phyloP scores from a whole-genome alignment of 257 asterid genomes.

The Petunia secreta region DNA sequence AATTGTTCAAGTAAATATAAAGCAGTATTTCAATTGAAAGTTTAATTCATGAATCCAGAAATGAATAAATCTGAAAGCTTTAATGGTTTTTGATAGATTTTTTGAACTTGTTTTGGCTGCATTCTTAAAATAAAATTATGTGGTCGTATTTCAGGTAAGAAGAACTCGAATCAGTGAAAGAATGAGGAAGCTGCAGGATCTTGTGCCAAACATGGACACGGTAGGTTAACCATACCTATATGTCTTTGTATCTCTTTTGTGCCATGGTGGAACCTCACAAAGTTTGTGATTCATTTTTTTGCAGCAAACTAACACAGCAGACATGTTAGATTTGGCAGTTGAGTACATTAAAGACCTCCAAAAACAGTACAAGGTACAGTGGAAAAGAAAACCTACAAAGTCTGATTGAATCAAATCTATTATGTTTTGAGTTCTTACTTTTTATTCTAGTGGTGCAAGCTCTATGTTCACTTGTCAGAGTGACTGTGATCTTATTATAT shows the following conservation, averaged over 20 bases:
- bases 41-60: background rate
- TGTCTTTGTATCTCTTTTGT: background rate
- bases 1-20: background rate
- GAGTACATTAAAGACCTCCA: conserved; percentile 83
- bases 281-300: conserved; percentile 9
- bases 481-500: too few species aligned
- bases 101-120: too few species aligned
- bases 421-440: too few species aligned
- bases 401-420: too few species aligned
- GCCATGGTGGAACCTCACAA: background rate
- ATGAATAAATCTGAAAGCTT: too few species aligned
- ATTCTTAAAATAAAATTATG: too few species aligned
- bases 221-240: conserved; percentile 35
- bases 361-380: conserved; percentile 67
- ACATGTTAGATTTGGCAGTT: conserved; percentile 89
- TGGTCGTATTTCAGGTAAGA: conserved; percentile 54
- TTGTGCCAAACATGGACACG: conserved; percentile 94
- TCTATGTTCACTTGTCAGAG: too few species aligned
- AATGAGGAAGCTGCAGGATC: conserved; percentile 85
- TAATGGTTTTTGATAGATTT: too few species aligned
- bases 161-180: conserved; percentile 86
- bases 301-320: conserved; percentile 93
- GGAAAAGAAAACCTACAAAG: background rate
- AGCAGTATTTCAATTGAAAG: background rate
- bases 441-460: too few species aligned